Conservation (phyloP, 805 yeast species). For the Tetrapisispora fleetii region DNA sequence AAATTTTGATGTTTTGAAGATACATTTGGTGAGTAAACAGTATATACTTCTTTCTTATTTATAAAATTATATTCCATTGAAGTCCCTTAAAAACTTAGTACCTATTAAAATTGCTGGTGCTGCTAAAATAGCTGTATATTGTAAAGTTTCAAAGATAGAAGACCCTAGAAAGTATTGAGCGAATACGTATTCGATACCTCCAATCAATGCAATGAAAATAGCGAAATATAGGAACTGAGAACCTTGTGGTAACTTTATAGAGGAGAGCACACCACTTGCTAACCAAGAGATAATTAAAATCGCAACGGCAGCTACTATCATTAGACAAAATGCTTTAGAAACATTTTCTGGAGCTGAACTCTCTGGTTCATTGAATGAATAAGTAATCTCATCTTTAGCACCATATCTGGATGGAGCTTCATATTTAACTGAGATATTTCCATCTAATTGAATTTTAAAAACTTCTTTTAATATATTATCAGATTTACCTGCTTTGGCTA, state of each 20-base stretch:
- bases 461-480: constrained; percentile 12
- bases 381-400: constrained; percentile 50
- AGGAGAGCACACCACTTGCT: constrained; percentile 19
- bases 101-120: constrained; percentile 53
- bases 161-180: constrained; percentile 24
- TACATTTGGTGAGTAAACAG: not conserved
- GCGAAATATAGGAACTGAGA: constrained; percentile 14
- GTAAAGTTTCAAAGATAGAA: constrained; percentile 25
- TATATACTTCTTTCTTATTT: not conserved
- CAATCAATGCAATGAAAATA: constrained; percentile 18
- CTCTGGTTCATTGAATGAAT: constrained; percentile 48
- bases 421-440: constrained; percentile 2
- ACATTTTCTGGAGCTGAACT: constrained; percentile 41
- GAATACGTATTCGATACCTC: constrained; percentile 26
- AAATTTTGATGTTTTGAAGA: not conserved
- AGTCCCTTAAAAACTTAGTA: constrained; percentile 50
- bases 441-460: constrained; percentile 10
- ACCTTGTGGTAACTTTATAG: constrained; percentile 21
- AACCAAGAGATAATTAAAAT: constrained; percentile 39
- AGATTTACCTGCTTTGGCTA: constrained; percentile 9
- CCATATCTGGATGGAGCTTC: constrained; percentile 29
- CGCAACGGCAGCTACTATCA: constrained; percentile 34
- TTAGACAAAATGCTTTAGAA: constrained; percentile 42
- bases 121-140: constrained; percentile 32
- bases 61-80: constrained; percentile 7